Base-by-base conservation (phyloP, 805 yeast genomes). In the Brettanomyces nanus region DNA sequence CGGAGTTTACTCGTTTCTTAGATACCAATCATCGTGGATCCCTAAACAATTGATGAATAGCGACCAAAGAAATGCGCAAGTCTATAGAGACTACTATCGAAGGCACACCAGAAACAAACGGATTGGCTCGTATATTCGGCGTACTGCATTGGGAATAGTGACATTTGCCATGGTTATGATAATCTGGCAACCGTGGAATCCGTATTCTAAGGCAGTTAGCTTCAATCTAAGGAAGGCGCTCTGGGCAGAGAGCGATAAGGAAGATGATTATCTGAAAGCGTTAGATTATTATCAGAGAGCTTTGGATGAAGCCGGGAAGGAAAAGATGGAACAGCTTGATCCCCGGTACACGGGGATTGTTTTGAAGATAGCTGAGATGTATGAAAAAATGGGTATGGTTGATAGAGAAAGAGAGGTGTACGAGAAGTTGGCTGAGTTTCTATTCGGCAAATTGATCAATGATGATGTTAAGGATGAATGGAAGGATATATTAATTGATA, bases 331-430 rank as follows among this genome's bases (percentile, higher is more conserved):
- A 44, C 71, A 70, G 9, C 48, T 82, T 23, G 67, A 76, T 40
- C 92, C 85, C 51, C 90, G 84, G 51, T 89, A 84, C 56, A 89
- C 97, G 0, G 96, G 97, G 0, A 75, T 90, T 37, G 95, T 89
- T 52, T 66, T 90, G 56, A 85, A 89, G 51, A 65, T 85, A 26
- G 95, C 82, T 9, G 95, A 87, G 51, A 81, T 86, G 86, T 84
- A 76, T 53, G 95, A 85, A 51, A 67, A 79, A 29, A 58, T 86
- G 47, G 69, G 67, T 17, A 68, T 73, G 75, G 46, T 52, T 23
- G 73, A 73, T 11, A 82, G 80, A 37, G 94, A 95, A 0, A 66
- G 73, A 27, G 66, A 68, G 44, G 60, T 85, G 6, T 87, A 58
- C 31, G 33, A 41, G n/a, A 46, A 45, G 28, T 37, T 58, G 26